Base-by-base conservation (phyloP, 2,329 filamentous ascomycete genomes). In the Elsinoe ampelina region DNA sequence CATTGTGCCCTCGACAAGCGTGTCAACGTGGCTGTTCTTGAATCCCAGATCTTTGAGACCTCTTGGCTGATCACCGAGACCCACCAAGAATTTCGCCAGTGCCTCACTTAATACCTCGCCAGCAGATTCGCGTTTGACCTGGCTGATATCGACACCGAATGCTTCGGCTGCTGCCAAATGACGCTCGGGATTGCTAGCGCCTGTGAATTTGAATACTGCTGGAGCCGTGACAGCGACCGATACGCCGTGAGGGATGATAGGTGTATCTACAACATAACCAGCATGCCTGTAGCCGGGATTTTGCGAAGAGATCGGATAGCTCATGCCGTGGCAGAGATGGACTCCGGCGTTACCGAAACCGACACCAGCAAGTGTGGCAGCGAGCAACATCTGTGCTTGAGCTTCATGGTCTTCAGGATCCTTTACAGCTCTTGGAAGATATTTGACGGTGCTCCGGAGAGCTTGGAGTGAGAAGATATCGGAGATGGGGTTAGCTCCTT, bases 291-390 rank as follows among this genome's bases (percentile, higher is more conserved):
- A 97, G 4, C 86, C 85, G 0, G 88, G 89, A 69, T 98, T 98
- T 69, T 96, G 91, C 30, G 90, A 89, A 0, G 89, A 95, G 67
- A 98, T 95, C 15, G 93, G 93, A 68, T 98, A 98, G 20, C 88
- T 95, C 92, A 98, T 97, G 68, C 92, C 85, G 68, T 89, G 85
- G 70, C 85, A 89, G 8, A 89, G 77, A 73, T 98, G 93, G 2
- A 98, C 93, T 51, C 95, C 93, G 1, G 95, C 95, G 66, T 98
- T 98, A 17, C 95, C 93, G 70, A 98, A 98, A 0, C 93, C 93
- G 2, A 98, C 90, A 45, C 93, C 93, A 0, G 95, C 93, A 1
- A 98, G 77, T 0, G 93, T 98, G 0, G 93, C 87, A 2, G 93
- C 93, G 17, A 98, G 81, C 30, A 98, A 79, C 95, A 98, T 98